phyloP scores from a whole-genome alignment of 768 basidiomycete species.

The Pisolithus microcarpus region DNA sequence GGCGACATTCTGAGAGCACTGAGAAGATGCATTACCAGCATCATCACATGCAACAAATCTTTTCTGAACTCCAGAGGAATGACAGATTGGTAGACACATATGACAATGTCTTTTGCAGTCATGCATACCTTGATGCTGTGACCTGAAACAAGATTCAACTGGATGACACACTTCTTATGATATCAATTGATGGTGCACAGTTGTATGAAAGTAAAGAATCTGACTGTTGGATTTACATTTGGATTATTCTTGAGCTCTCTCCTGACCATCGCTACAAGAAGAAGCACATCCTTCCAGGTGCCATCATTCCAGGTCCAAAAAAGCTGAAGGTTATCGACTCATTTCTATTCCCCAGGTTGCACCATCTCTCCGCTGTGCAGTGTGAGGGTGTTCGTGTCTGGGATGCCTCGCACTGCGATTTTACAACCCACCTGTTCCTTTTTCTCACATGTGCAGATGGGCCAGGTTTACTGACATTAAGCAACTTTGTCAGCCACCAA shows the following conservation, averaged over 20 bases:
- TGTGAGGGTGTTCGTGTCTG: constrained; percentile 15
- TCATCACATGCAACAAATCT: not conserved
- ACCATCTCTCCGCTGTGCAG: constrained; percentile 14
- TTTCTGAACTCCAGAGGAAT: not conserved
- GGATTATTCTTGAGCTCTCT: constrained; percentile 24
- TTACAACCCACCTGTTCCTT: constrained; percentile 11
- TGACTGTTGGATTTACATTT: constrained; percentile 16
- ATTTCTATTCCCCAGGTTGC: constrained; percentile 11
- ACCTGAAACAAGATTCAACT: not conserved
- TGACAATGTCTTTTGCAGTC: not conserved
- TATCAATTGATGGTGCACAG: constrained; percentile 35
- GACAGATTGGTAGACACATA: not conserved
- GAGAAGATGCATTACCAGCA: not conserved
- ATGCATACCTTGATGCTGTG: not conserved
- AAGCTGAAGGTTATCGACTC: constrained; percentile 27
- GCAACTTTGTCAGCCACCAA: constrained; percentile 31
- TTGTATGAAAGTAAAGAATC: constrained; percentile 28
- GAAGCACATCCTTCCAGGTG: constrained; percentile 21
- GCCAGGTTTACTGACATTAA: constrained; percentile 21
- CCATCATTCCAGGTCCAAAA: constrained; percentile 28
- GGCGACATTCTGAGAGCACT: not conserved
- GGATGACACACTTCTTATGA: constrained; percentile 27
- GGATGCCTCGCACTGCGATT: constrained; percentile 6
- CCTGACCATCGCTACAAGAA: constrained; percentile 5
- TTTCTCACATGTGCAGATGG: constrained; percentile 26